phyloP scores from a whole-genome alignment of 306 rosid genomes.

The Oemleria cerasiformis region DNA sequence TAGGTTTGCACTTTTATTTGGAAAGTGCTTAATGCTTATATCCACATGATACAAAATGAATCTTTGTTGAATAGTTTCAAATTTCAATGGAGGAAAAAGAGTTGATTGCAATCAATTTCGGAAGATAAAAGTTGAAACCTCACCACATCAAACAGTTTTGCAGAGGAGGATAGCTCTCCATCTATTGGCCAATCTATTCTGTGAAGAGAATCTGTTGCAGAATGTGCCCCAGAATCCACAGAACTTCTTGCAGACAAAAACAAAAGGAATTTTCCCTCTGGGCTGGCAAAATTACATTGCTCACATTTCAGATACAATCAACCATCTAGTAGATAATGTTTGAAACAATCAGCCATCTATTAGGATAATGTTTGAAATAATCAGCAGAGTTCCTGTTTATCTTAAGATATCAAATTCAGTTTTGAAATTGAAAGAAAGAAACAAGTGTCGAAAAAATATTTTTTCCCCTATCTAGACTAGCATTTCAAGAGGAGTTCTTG shows the following conservation, averaged over 20 bases:
- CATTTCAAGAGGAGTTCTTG: slow-evolving; percentile 6
- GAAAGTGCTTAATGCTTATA: not conserved
- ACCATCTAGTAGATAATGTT: not conserved
- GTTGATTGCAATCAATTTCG: not conserved
- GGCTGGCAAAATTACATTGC: slow-evolving; percentile 47
- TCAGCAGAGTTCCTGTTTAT: not conserved
- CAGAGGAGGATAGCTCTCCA: slow-evolving; percentile 35
- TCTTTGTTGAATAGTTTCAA: not conserved
- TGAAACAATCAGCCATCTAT: not conserved
- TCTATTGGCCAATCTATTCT: slow-evolving; percentile 73
- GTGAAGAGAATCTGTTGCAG: slow-evolving; percentile 82
- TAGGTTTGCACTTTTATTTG: not conserved
- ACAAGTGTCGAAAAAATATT: too few species aligned
- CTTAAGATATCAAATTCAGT: not conserved
- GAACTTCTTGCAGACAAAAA: slow-evolving; percentile 70
- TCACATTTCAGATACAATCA: slow-evolving; percentile 18
- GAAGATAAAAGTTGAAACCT: slow-evolving; percentile 24
- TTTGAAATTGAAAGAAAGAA: not conserved
- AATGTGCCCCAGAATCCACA: slow-evolving; percentile 84
- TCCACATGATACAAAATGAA: not conserved
- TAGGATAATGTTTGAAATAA: not conserved
- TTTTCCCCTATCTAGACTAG: not conserved
- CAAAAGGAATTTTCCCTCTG: slow-evolving; percentile 68
- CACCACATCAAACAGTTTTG: slow-evolving; percentile 60
- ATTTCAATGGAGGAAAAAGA: not conserved